A percentile compares a stretch with the other conserved stretches of the same genome.
Conservation (phyloP, 164 flowering plant genomes). For the Euptelea pleiosperma region DNA sequence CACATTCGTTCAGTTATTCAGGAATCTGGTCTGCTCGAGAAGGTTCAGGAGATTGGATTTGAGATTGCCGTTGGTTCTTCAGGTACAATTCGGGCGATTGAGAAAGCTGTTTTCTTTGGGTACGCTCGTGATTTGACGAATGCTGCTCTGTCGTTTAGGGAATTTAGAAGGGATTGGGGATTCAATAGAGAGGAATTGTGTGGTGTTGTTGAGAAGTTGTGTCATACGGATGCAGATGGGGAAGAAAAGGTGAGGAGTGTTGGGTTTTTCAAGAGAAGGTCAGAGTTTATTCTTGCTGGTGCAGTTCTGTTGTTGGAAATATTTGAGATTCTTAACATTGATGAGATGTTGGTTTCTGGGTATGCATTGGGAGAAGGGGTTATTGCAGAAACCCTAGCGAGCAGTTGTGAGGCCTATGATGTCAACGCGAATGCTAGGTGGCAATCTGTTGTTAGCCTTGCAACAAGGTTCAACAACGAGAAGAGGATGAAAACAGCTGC, state of each 20-base stretch:
- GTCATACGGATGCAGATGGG: constrained; percentile 20
- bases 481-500: constrained; percentile 48
- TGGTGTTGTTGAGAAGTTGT: constrained; percentile 42
- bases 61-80: constrained; percentile 55
- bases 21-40: constrained; percentile 44
- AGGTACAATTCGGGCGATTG: constrained; percentile 49
- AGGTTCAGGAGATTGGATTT: constrained; percentile 37
- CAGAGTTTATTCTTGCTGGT: constrained; percentile 68
- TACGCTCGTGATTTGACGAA: constrained; percentile 12
- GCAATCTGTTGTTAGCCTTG: constrained; percentile 51
- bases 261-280: constrained; percentile 50
- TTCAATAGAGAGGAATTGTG: constrained; percentile 50
- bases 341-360: constrained; percentile 63
- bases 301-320: constrained; percentile 66
- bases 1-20: constrained; percentile 32
- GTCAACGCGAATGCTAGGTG: constrained; percentile 54
- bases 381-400: constrained; percentile 47
- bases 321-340: constrained; percentile 53
- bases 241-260: constrained; percentile 28
- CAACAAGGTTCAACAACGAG: constrained; percentile 43
- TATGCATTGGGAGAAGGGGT: constrained; percentile 77
- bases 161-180: constrained; percentile 45
- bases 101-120: constrained; percentile 36
- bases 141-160: constrained; percentile 9
- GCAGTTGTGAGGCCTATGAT: constrained; percentile 35